Evolutionary conservation across 108 stramenopile species (phyloP).

Genomic region (Asterionellopsis glacialis): DNA sequence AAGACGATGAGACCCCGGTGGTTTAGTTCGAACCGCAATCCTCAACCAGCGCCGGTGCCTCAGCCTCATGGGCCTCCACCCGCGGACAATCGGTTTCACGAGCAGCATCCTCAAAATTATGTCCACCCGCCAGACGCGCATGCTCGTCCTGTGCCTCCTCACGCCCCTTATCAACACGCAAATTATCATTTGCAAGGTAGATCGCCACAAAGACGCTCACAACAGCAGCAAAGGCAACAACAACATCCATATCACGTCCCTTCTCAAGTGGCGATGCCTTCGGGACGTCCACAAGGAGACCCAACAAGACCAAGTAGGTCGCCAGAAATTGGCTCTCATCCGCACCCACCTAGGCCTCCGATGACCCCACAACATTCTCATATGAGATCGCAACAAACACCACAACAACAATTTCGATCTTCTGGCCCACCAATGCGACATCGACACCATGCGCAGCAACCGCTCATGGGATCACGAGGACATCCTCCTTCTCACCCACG

Average conservation of each 20-base stretch:
- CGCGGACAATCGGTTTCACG: background rate
- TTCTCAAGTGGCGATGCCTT: background rate
- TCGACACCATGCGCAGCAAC: conserved; percentile 3
- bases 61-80: conserved; percentile 4
- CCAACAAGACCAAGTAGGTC: background rate
- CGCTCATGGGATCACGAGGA: conserved; percentile 4
- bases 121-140: background rate
- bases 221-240: background rate
- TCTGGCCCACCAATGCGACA: background rate
- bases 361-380: no score
- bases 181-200: background rate
- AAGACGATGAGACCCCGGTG: no score
- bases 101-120: background rate
- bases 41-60: no score
- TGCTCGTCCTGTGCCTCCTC: no score
- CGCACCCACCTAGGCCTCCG: no score
- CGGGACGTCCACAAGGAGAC: background rate
- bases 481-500: conserved; percentile 2
- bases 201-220: conserved; percentile 4
- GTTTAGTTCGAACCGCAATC: no score
- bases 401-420: background rate
- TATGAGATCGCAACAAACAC: no score
- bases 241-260: background rate
- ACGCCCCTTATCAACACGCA: background rate
- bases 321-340: no score